Evolutionary conservation across 768 basidiomycete species (phyloP).

Genomic region (Kwoniella shandongensis): DNA sequence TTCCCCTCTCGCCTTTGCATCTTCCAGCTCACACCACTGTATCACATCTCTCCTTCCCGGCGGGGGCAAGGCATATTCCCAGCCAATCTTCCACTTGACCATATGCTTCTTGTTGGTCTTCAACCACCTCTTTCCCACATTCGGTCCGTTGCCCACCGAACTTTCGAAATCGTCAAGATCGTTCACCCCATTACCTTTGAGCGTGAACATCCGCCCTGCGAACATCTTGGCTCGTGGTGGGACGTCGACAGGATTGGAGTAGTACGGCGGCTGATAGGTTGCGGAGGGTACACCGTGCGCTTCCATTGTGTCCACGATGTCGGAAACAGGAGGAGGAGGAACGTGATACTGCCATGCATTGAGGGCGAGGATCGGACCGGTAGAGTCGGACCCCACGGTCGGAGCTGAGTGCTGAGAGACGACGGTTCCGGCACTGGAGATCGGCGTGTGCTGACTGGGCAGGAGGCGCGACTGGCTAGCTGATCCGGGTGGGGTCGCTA

Average conservation of each 20-base stretch:
- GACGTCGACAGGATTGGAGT: constrained; percentile 69
- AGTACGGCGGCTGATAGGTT: constrained; percentile 76
- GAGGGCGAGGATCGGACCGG: constrained; percentile 17
- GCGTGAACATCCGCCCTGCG: constrained; percentile 70
- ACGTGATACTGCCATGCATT: constrained; percentile 28
- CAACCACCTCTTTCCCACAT: constrained; percentile 20
- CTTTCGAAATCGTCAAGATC: constrained; percentile 65
- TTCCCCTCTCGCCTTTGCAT: constrained; percentile 9
- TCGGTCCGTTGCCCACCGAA: not conserved
- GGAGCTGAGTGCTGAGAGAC: constrained; percentile 12
- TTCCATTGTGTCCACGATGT: constrained; percentile 53
- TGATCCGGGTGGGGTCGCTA: constrained; percentile 27
- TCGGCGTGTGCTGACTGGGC: constrained; percentile 9
- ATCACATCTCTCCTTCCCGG: constrained; percentile 63
- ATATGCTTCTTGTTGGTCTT: constrained; percentile 14
- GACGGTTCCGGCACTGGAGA: constrained; percentile 4
- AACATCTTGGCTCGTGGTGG: constrained; percentile 71
- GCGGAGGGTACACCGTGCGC: constrained; percentile 57
- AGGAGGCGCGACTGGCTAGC: constrained; percentile 18
- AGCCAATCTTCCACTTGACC: constrained; percentile 57
- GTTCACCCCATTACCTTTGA: constrained; percentile 66
- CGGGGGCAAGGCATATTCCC: constrained; percentile 74
- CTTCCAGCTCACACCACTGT: constrained; percentile 59
- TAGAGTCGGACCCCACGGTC: constrained; percentile 18
- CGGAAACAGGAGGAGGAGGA: constrained; percentile 14